A percentile compares a stretch with the other conserved stretches of the same genome.
Evolutionary conservation across 805 yeast species (phyloP).

Genomic region (Torulaspora microellipsoides): DNA sequence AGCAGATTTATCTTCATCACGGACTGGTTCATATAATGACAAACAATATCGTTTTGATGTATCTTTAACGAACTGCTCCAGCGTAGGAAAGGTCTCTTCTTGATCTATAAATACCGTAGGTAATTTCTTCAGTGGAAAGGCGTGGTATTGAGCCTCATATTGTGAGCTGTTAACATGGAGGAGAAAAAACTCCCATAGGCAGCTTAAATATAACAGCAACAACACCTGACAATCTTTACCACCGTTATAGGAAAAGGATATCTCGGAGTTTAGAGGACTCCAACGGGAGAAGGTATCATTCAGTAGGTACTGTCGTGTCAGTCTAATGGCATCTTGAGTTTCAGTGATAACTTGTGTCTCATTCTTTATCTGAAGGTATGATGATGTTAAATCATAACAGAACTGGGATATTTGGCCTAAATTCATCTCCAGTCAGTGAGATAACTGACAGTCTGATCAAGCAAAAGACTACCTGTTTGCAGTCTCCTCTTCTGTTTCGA

Average conservation of each 20-base stretch:
- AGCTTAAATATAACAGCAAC: slow-evolving; percentile 68
- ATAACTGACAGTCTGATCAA: too few relatives aligned
- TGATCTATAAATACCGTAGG: slow-evolving; percentile 71
- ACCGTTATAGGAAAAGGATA: slow-evolving; percentile 87
- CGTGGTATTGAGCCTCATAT: slow-evolving; percentile 19
- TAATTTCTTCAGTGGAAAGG: slow-evolving; percentile 22
- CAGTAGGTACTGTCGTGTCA: slow-evolving; percentile 22
- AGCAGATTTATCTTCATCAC: slow-evolving; percentile 26
- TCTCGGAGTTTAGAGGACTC: slow-evolving; percentile 39
- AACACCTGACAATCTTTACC: slow-evolving; percentile 95
- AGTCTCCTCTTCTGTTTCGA: too few relatives aligned
- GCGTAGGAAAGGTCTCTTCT: slow-evolving; percentile 65
- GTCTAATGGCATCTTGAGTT: slow-evolving; percentile 29
- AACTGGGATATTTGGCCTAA: slow-evolving; percentile 16
- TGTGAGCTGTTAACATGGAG: slow-evolving; percentile 22
- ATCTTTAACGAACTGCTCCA: slow-evolving; percentile 57
- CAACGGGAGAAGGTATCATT: slow-evolving; percentile 29
- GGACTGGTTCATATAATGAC: slow-evolving; percentile 37
- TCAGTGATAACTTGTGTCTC: slow-evolving; percentile 16
- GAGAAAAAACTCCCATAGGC: slow-evolving; percentile 34
- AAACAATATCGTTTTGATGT: slow-evolving; percentile 56
- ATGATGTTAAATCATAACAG: slow-evolving; percentile 26
- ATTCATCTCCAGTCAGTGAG: slow-evolving; percentile 1
- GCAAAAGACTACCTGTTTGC: too few relatives aligned
- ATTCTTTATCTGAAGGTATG: slow-evolving; percentile 21